phyloP scores from a whole-genome alignment of 1,139 yeast species.

The Saccharomyces hybrid region DNA sequence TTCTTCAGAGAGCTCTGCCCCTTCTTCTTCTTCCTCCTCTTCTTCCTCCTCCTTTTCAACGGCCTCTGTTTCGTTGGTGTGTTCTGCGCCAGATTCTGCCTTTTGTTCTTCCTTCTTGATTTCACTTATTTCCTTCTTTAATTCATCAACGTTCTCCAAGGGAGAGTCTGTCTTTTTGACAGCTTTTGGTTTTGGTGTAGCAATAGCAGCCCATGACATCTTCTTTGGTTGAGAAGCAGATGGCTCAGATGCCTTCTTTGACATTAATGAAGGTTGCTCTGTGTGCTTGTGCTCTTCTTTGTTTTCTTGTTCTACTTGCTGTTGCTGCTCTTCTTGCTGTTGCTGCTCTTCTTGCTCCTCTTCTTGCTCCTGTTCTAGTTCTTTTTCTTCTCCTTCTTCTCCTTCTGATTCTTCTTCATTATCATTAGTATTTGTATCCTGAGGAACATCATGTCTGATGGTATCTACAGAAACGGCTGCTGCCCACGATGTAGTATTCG shows the following conservation, averaged over 20 bases:
- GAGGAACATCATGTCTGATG: neutral
- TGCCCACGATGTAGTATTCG: conserved; percentile 9
- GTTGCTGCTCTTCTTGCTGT: conserved; percentile 6
- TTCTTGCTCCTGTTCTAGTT: conserved; percentile 1
- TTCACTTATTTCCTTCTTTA: conserved; percentile 6
- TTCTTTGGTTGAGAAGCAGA: conserved; percentile 18
- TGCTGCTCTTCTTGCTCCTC: conserved; percentile 12
- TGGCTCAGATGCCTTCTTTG: conserved; percentile 3
- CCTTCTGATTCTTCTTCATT: neutral
- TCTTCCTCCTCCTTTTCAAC: conserved; percentile 16
- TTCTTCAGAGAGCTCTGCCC: conserved; percentile 1
- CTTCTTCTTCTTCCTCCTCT: conserved; percentile 17
- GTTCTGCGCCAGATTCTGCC: conserved; percentile 5
- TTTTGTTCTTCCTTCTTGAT: conserved; percentile 3
- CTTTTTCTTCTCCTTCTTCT: conserved; percentile 2
- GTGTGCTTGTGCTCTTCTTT: neutral
- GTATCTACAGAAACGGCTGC: conserved; percentile 7
- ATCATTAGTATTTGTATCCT: neutral
- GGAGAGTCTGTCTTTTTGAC: conserved; percentile 14
- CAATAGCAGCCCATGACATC: conserved; percentile 39
- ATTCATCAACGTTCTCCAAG: conserved; percentile 7
- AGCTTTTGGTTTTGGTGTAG: conserved; percentile 30
- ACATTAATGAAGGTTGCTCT: neutral
- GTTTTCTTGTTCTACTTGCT: conserved; percentile 1
- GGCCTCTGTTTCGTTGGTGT: conserved; percentile 7